Percentiles rank a stretch among this genome's conserved stretches.
These are phyloP conservation scores for Xylariaceae sp. DNA, from an alignment of 2,329 filamentous ascomycete genomes.

Conservation along the genomic window DNA sequence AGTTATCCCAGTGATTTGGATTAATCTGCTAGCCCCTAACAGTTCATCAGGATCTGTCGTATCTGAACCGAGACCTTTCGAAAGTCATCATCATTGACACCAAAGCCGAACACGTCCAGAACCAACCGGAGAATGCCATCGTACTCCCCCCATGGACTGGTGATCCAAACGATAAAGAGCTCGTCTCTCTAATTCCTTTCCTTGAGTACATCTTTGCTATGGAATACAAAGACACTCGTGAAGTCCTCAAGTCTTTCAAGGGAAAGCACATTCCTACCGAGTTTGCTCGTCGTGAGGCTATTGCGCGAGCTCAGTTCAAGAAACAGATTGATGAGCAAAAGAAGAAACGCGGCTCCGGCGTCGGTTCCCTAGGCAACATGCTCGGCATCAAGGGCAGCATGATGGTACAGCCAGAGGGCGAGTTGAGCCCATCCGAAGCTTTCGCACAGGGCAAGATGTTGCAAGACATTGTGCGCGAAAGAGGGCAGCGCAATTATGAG, in stretches of 20 bases:
- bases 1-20: slow-evolving; percentile 19
- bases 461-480: slow-evolving; percentile 88
- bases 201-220: slow-evolving; percentile 96
- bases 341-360: slow-evolving; percentile 54
- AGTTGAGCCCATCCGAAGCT: slow-evolving; percentile 68
- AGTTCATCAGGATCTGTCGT: slow-evolving; percentile 75
- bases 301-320: slow-evolving; percentile 80
- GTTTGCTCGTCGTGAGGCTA: slow-evolving; percentile 82
- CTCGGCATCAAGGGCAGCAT: slow-evolving; percentile 73
- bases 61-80: slow-evolving; percentile 90
- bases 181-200: slow-evolving; percentile 90
- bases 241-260: slow-evolving; percentile 81
- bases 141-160: slow-evolving; percentile 88
- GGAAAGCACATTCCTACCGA: slow-evolving; percentile 86
- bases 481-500: slow-evolving; percentile 87
- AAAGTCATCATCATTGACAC: slow-evolving; percentile 96
- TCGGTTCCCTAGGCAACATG: slow-evolving; percentile 65
- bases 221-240: slow-evolving; percentile 82
- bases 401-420: slow-evolving; percentile 62
- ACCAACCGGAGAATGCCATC: slow-evolving; percentile 96
- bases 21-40: neutral
- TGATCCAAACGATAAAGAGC: slow-evolving; percentile 74
- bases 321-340: slow-evolving; percentile 69
- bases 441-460: slow-evolving; percentile 94
- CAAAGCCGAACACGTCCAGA: slow-evolving; percentile 72